Base-by-base conservation (phyloP, 1,284 basidiomycete species). In the Austroboletus novae-zelandiae region DNA sequence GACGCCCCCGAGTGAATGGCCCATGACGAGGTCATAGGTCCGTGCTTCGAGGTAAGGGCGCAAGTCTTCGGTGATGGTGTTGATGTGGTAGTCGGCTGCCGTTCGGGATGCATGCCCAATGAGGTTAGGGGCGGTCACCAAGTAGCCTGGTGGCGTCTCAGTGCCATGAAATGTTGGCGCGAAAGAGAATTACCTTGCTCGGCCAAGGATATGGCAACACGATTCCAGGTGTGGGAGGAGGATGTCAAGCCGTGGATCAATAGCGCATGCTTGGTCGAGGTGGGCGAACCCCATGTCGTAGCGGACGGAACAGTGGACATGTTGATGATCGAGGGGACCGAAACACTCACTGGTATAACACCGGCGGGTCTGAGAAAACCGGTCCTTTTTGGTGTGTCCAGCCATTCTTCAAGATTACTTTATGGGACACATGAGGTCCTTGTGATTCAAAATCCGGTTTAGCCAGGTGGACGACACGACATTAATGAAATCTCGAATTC, bases 81-180 rank as follows among this genome's bases (percentile, higher is more conserved):
- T 42, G 4, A 58, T 4, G 17, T 15, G 31, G 23, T 63, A 62
- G 40, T 67, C 52, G 2, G 31, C 2, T 1, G 55, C 49, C 4
- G 31, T 29, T 35, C 65, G 53, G 27, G 34, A 47, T 15, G 15
- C 44, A 23, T 68, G 65, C 13, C 64, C 61, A 9, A 65, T 8
- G 36, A 64, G 55, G 36, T 66, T 52, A 10, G 62, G 62, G n/a
- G 62, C 59, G 15, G 51, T 58, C 3, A 67, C 61, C 0, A 57
- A 47, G 42, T 65, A 64, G 1, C 65, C 64, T 64, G 49, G 5
- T 18, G 25, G 10, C 10, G 32, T 14, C 15, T 34, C 4, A 34
- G 7, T n/a, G 7, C 25, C 25, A 7, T 27, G 25, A 27, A 6
- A 27, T 27, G 9, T 10, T 30, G 5, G 9, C 8, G 25, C 7